These are phyloP conservation scores for Nakaseomyces uthaithaninus DNA, from an alignment of 1,139 yeast species.

Conservation along the genomic window DNA sequence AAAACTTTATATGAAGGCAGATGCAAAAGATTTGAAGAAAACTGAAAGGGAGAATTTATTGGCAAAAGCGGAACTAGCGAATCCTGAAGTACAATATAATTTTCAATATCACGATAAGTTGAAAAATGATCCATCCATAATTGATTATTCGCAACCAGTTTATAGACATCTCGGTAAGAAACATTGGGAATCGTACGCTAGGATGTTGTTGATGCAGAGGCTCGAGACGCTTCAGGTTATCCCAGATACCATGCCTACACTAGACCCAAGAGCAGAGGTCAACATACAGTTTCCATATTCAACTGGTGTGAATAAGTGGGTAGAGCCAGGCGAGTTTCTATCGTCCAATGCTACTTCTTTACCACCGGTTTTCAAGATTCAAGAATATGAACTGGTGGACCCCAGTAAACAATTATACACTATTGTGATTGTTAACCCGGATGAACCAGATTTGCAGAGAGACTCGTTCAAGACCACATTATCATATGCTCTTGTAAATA, in stretches of 20 bases:
- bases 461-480: constrained; percentile 68
- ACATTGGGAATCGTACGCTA: constrained; percentile 62
- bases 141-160: constrained; percentile 71
- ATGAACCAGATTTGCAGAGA: constrained; percentile 65
- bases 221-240: constrained; percentile 76
- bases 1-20: constrained; percentile 20
- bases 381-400: constrained; percentile 57
- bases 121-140: constrained; percentile 35
- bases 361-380: constrained; percentile 69
- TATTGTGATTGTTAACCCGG: constrained; percentile 80
- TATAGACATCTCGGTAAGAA: constrained; percentile 60
- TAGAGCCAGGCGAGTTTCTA: constrained; percentile 69
- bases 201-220: constrained; percentile 49
- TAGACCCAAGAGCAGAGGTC: constrained; percentile 76
- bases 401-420: constrained; percentile 49
- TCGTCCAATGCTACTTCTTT: constrained; percentile 64
- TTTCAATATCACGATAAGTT: constrained; percentile 37
- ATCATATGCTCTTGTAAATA: constrained; percentile 71
- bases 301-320: constrained; percentile 53
- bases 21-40: constrained; percentile 16
- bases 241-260: constrained; percentile 89
- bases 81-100: constrained; percentile 80
- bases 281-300: constrained; percentile 66
- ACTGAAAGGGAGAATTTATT: constrained; percentile 27
- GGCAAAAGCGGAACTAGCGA: constrained; percentile 53